Conservation (phyloP, 345 rosid genomes). For the Citrus sinensis region DVS_A1.0 CM039166.1:19172001-19172500, state of each 20-base stretch:
- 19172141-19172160: background rate
- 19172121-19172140: background rate
- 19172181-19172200: background rate
- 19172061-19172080: background rate
- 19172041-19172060: background rate
- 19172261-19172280: too few relatives aligned
- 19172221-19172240: background rate
- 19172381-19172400: too few relatives aligned
- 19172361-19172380: too few relatives aligned
- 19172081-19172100: background rate
- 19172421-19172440: background rate
- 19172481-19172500: background rate
- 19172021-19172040: background rate
- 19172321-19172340: background rate
- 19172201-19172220: background rate
- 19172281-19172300: background rate
- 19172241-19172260: too few relatives aligned
- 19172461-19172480: too few relatives aligned
- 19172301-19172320: background rate
- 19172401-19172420: too few relatives aligned
- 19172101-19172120: background rate
- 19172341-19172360: too few relatives aligned
- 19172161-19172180: too few relatives aligned
- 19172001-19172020: constrained; percentile 1
- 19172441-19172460: background rate